phyloP scores from a whole-genome alignment of 2,329 filamentous ascomycete genomes.

The Arthrinium puccinioides region DNA sequence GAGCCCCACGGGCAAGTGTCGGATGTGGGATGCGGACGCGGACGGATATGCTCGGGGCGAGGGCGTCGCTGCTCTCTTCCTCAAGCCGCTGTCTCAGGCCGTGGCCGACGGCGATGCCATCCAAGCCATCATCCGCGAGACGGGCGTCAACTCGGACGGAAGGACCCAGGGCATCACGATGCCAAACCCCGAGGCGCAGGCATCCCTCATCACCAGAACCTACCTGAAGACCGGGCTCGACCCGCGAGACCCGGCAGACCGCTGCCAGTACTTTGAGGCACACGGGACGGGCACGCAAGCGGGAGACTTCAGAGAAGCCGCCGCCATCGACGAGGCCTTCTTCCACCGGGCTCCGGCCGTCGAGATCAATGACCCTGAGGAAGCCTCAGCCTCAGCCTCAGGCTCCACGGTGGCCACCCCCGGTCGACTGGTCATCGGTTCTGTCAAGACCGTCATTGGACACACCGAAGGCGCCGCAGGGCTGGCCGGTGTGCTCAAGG shows the following conservation, averaged over 20 bases:
- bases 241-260: conserved; percentile 18
- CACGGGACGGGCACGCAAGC: conserved; percentile 33
- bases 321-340: conserved; percentile 34
- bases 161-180: conserved; percentile 45
- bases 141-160: conserved; percentile 43
- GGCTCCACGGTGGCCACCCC: not conserved
- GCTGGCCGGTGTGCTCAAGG: conserved; percentile 39
- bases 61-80: conserved; percentile 39
- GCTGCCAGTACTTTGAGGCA: conserved; percentile 40
- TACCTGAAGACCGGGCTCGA: conserved; percentile 37
- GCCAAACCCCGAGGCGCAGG: conserved; percentile 39
- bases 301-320: conserved; percentile 24
- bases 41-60: conserved; percentile 54
- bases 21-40: conserved; percentile 41
- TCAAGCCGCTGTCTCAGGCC: conserved; percentile 44
- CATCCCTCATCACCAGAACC: conserved; percentile 32
- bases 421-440: conserved; percentile 29
- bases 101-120: conserved; percentile 41
- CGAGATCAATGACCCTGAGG: not conserved
- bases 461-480: conserved; percentile 44
- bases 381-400: not conserved
- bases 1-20: conserved; percentile 33
- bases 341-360: conserved; percentile 15
- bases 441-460: conserved; percentile 37
- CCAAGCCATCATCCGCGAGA: conserved; percentile 38